Evolutionary conservation across 805 yeast genomes (phyloP), one percentile per base, ranked within the genome.

Genomic region (Monosporozyma unispora): DNA sequence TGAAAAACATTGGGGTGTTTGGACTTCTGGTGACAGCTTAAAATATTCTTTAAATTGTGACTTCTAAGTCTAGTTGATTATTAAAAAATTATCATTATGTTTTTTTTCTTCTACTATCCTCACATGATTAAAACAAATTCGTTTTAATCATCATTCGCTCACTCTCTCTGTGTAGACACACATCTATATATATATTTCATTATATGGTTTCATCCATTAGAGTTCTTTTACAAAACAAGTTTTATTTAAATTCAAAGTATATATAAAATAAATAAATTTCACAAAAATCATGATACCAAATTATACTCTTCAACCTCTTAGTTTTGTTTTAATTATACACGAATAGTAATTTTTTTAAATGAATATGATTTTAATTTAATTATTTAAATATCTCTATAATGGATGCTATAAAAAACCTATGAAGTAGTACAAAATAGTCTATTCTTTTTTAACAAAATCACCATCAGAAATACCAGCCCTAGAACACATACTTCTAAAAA

Each of bases 1-100:
- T 56, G 98, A 91, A 77, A 81, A 84, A 69, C 81, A 88, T 77
- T 91, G 96, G 96, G 98, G 98, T 76, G 84, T 87, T 52, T 87
- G 82, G 74, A 82, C 79, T 58, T 58, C 76, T 51, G 68, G 73
- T 56, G 62, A 73, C 60, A 58, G 63, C 40, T 63, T 70, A 59
- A 79, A 79, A 64, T 79, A 72, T 59, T 59, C 70, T 39, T 62
- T 78, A 52, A 55, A 58, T 46, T 79, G 83, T 70, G 72, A 74
- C 53, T 78, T 74, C 60, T 63, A 57, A 27, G 27, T 28, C 14
- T 44, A 25, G 10, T n/a, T n/a, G 18, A 3, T 27, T n/a, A n/a
- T n/a, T n/a, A n/a, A n/a, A n/a, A n/a, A n/a, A n/a, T n/a, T n/a
- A n/a, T n/a, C n/a, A n/a, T n/a, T n/a, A n/a, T n/a, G n/a, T 23